Evolutionary conservation across 805 yeast genomes (phyloP).

Genomic region (Starmerella asiatica): DNA sequence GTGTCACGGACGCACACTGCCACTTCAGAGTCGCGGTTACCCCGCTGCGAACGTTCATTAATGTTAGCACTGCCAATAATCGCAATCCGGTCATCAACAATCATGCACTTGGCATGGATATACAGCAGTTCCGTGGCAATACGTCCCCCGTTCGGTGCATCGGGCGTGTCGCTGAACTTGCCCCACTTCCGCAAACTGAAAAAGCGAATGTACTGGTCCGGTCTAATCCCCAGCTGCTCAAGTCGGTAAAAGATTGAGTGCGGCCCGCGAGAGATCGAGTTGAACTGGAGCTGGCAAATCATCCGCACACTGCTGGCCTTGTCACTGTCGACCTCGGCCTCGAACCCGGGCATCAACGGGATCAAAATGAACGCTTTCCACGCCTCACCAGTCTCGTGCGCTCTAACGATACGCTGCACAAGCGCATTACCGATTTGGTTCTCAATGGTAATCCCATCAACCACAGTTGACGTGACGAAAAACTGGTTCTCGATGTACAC

Average conservation of each 20-base stretch:
- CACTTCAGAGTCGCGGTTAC: conserved; percentile 85
- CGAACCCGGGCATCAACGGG: conserved; percentile 97
- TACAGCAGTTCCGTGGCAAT: conserved; percentile 83
- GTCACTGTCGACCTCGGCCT: conserved; percentile 78
- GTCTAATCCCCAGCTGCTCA: conserved; percentile 62
- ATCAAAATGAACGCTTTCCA: conserved; percentile 90
- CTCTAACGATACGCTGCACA: conserved; percentile 88
- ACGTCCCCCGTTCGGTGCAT: conserved; percentile 23
- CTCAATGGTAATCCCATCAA: conserved; percentile 62
- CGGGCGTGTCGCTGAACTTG: conserved; percentile 45
- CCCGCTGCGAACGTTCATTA: conserved; percentile 92
- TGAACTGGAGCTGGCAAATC: conserved; percentile 91
- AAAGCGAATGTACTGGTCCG: conserved; percentile 83
- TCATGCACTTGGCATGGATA: conserved; percentile 81
- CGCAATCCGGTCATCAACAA: conserved; percentile 87
- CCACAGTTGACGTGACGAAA: conserved; percentile 76
- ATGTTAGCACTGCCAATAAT: conserved; percentile 96
- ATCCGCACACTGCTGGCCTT: conserved; percentile 93
- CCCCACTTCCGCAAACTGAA: conserved; percentile 95
- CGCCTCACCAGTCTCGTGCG: conserved; percentile 55
- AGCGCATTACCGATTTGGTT: conserved; percentile 92
- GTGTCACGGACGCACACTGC: conserved; percentile 81
- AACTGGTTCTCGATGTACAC: conserved; percentile 94
- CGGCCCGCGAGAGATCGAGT: conserved; percentile 82
- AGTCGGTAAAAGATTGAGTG: conserved; percentile 77